phyloP scores from a whole-genome alignment of 495 filamentous ascomycete genomes.

The Hyaloscypha bicolor region DNA sequence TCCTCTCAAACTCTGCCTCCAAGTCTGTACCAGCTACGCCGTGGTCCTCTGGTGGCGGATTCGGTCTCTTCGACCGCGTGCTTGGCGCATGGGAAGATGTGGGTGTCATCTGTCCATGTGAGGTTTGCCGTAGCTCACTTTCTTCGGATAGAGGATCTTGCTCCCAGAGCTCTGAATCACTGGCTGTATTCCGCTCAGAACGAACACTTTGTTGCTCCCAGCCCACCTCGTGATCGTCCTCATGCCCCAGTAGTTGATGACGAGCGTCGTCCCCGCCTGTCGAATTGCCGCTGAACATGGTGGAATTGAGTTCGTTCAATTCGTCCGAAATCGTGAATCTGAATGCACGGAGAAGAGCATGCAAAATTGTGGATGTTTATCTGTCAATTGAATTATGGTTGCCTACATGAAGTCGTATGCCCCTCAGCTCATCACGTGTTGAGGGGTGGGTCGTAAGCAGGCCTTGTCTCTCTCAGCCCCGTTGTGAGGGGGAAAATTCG shows the following conservation, averaged over 20 bases:
- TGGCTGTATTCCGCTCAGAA: background rate
- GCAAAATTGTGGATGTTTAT: no score
- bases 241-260: background rate
- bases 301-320: background rate
- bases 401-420: background rate
- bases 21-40: background rate
- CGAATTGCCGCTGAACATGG: background rate
- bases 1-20: background rate
- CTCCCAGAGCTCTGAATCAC: background rate
- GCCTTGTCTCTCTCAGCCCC: background rate
- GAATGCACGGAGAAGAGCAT: no score
- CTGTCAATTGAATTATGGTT: background rate
- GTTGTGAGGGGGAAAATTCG: no score
- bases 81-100: background rate
- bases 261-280: background rate
- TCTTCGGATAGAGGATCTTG: background rate
- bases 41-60: background rate
- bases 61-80: background rate
- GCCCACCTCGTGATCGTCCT: background rate
- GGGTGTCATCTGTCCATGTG: background rate
- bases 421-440: background rate
- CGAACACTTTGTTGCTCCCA: background rate
- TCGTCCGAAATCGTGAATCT: no score
- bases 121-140: background rate
- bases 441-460: background rate